phyloP scores from a whole-genome alignment of 805 yeast species.

The Wickerhamia fluorescens region DNA sequence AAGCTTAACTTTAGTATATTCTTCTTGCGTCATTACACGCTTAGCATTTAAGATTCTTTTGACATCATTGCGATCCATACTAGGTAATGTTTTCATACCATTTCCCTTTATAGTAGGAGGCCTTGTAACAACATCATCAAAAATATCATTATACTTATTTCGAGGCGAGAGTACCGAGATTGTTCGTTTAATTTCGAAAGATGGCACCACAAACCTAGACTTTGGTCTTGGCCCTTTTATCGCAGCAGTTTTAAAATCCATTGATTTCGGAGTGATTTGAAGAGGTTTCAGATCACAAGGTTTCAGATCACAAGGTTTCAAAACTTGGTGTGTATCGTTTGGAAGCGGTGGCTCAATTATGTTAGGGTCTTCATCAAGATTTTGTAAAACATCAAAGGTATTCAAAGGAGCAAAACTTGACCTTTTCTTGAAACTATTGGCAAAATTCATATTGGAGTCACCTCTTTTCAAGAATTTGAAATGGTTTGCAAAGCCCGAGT shows the following conservation, averaged over 20 bases:
- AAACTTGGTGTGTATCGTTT: neutral
- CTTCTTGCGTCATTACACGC: slow-evolving; percentile 33
- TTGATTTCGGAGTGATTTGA: slow-evolving; percentile 1
- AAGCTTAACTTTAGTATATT: slow-evolving; percentile 28
- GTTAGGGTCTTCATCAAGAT: slow-evolving; percentile 12
- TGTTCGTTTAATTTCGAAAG: slow-evolving; percentile 35
- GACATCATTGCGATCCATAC: slow-evolving; percentile 42
- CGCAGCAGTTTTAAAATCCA: neutral
- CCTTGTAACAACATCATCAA: slow-evolving; percentile 20
- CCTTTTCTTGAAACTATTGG: slow-evolving; percentile 13
- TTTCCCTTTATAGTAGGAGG: slow-evolving; percentile 35
- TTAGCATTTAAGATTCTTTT: slow-evolving; percentile 32
- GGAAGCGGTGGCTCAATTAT: slow-evolving; percentile 12
- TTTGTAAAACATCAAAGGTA: slow-evolving; percentile 22
- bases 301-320: slow-evolving; percentile 2
- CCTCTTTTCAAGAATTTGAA: slow-evolving; percentile 26
- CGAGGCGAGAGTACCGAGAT: slow-evolving; percentile 28
- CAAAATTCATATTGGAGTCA: slow-evolving; percentile 8
- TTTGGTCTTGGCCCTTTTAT: slow-evolving; percentile 1
- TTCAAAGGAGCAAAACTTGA: slow-evolving; percentile 20
- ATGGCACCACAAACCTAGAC: slow-evolving; percentile 35
- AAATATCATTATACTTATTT: slow-evolving; percentile 33
- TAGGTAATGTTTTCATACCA: slow-evolving; percentile 44
- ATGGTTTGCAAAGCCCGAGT: slow-evolving; percentile 42
- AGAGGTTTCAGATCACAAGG: too few species aligned